Base-by-base conservation (phyloP, 2,329 filamentous ascomycete genomes). In the Ilyonectria sp. region DNA sequence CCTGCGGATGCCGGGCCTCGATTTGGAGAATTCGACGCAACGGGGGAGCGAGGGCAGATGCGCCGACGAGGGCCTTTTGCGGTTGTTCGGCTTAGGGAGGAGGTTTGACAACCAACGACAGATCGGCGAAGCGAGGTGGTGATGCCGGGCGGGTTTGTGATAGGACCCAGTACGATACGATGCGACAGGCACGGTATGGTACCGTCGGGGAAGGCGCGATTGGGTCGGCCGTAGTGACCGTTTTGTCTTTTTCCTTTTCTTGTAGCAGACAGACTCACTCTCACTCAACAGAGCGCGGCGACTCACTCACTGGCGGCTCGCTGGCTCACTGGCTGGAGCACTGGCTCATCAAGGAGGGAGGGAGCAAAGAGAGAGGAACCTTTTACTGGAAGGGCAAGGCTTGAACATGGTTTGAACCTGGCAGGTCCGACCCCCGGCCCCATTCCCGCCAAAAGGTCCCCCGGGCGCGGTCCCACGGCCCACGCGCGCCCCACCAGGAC, bases 371-470 rank as follows among this genome's bases (percentile, higher is more conserved):
- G n/a, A 26, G 9, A 61, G 7, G 19, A 6, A 53, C 19, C 37
- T 19, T 19, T 21, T 21, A 44, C 40, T 37, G 46, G 50, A 43
- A 62, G 50, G 49, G 21, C 55, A 23, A 40, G 44, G 43, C 49
- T 55, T 50, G 50, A 15, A 54, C 55, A 23, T 58, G 40, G 59
- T 52, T 54, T 56, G 60, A 33, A 33, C 49, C 58, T 67, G 54
- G 69, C 54, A 58, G 46, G 59, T 59, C 59, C 54, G 53, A 54
- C 35, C 72, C 74, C 70, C 57, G 67, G 69, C 65, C 68, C 67
- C 68, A 69, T 74, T 74, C 67, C 72, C 72, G 69, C 66, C 74
- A 75, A 75, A 75, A 76, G 74, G 72, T 75, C 74, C 74, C 73
- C 74, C 71, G 72, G 70, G 66, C 66, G 59, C 67, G 73, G 70